These are phyloP conservation scores for Microbotryum saponariae DNA, from an alignment of 1,284 basidiomycete species.

Conservation along the genomic window DNA sequence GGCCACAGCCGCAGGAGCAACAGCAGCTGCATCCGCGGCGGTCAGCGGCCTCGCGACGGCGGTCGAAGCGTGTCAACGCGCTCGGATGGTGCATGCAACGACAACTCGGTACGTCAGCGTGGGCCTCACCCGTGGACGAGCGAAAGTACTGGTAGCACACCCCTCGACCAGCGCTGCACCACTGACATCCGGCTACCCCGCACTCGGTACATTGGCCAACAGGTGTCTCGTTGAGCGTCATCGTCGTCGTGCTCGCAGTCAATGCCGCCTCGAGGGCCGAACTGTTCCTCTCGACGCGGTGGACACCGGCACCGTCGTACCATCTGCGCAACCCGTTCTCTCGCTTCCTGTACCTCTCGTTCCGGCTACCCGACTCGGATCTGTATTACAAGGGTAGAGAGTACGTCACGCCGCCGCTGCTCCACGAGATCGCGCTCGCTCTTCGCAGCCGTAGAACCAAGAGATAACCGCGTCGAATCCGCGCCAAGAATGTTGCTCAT, in stretches of 20 bases:
- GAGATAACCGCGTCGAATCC: not conserved
- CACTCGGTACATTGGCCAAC: not conserved
- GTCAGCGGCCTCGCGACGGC: too few relatives aligned
- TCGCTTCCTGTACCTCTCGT: slow-evolving; percentile 26
- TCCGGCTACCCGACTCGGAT: slow-evolving; percentile 14
- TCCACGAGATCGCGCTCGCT: not conserved
- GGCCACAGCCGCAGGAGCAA: too few relatives aligned
- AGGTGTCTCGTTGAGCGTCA: slow-evolving; percentile 4
- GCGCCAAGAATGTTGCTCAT: not conserved
- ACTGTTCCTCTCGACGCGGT: slow-evolving; percentile 14
- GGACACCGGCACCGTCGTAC: slow-evolving; percentile 19
- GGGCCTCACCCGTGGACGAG: not conserved
- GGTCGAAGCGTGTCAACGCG: not conserved
- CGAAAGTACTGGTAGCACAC: not conserved
- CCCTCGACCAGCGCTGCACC: not conserved
- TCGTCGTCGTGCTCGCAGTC: not conserved
- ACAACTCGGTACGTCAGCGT: slow-evolving; percentile 3
- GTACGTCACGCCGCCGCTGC: slow-evolving; percentile 3
- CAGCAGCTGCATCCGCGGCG: too few relatives aligned
- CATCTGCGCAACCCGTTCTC: slow-evolving; percentile 14
- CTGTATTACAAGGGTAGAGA: slow-evolving; percentile 31
- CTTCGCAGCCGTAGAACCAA: not conserved
- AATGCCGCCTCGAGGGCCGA: not conserved
- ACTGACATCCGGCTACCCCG: not conserved
- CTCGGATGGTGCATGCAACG: slow-evolving; percentile 5